Percentiles rank a stretch among this genome's conserved stretches.
Evolutionary conservation across 1,284 basidiomycete genomes (phyloP).

Genomic region (Trichosporon asahii): DNA sequence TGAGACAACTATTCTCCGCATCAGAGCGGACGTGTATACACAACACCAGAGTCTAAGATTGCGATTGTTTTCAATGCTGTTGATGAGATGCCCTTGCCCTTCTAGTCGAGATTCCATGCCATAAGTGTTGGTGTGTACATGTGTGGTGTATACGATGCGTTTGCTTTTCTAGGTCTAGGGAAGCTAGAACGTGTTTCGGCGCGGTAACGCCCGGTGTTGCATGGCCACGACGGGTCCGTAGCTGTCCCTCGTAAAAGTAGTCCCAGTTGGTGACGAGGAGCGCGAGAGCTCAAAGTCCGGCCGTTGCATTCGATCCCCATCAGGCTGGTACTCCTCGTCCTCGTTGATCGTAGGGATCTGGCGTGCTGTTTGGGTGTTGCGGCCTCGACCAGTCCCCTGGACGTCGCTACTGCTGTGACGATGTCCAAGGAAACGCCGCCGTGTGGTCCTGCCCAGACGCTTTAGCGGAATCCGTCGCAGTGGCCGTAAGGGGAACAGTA

Average conservation of each 20-base stretch:
- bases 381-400: not conserved
- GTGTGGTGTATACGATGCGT: too few species aligned
- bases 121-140: not conserved
- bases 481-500: not conserved
- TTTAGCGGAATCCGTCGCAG: not conserved
- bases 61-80: not conserved
- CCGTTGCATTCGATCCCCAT: not conserved
- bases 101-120: not conserved
- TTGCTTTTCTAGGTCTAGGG: not conserved
- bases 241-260: slow-evolving; percentile 1
- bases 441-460: not conserved
- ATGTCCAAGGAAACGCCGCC: slow-evolving; percentile 6
- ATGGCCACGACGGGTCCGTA: slow-evolving; percentile 5
- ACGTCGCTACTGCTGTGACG: not conserved
- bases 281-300: slow-evolving; percentile 1
- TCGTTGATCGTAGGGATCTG: slow-evolving; percentile 1
- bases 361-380: not conserved
- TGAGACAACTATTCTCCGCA: not conserved
- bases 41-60: not conserved
- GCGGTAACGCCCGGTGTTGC: not conserved
- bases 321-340: slow-evolving; percentile 1
- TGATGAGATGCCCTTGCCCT: not conserved
- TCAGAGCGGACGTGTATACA: not conserved
- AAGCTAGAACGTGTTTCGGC: not conserved
- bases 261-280: not conserved